These are phyloP conservation scores for Chlamydomonas eustigma DNA, from an alignment of 139 green algal genomes.

Conservation along the genomic window DNA sequence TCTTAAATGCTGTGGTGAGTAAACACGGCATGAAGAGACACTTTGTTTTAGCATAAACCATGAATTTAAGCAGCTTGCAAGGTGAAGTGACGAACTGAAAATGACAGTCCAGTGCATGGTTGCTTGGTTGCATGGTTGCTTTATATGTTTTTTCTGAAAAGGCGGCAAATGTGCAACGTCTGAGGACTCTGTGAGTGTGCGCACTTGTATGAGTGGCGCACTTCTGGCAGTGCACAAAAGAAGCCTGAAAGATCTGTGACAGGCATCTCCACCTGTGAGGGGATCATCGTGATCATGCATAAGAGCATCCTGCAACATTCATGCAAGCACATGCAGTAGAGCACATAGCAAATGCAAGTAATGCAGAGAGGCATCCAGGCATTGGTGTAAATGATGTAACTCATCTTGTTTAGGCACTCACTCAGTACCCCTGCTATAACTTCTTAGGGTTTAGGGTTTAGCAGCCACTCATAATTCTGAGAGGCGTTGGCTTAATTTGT, in stretches of 20 bases:
- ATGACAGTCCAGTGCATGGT: background rate
- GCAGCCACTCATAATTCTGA: background rate
- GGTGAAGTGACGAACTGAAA: background rate
- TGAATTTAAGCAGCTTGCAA: background rate
- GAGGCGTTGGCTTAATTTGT: background rate
- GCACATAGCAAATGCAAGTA: background rate
- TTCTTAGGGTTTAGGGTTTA: no score
- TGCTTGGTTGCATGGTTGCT: background rate
- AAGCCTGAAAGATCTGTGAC: background rate
- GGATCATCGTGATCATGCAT: no score
- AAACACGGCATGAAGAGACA: background rate
- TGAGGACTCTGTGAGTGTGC: constrained; percentile 2
- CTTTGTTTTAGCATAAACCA: background rate
- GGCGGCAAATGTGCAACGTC: background rate
- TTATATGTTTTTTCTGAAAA: background rate
- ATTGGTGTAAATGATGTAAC: no score
- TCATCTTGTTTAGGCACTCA: background rate
- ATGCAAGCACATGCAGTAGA: background rate
- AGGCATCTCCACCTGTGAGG: constrained; percentile 1
- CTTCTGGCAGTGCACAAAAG: background rate
- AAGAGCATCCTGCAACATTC: no score
- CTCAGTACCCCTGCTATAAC: background rate
- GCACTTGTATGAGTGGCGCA: constrained; percentile 6
- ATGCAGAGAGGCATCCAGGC: no score
- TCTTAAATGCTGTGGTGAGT: no score